Evolutionary conservation across 148 eudicot species (phyloP).

Genomic region (Drosera capensis): DNA sequence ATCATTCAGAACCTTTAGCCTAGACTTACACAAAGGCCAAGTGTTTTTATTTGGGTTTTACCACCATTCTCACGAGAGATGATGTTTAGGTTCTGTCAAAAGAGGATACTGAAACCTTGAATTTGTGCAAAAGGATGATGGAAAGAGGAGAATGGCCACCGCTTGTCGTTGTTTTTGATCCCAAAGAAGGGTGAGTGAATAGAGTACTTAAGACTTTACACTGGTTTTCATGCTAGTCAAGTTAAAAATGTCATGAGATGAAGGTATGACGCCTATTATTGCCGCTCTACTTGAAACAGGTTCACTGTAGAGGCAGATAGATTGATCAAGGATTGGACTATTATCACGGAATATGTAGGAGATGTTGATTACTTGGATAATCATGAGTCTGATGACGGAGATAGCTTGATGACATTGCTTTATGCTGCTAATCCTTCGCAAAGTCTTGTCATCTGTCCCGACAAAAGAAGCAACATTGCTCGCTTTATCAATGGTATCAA

Average conservation of each 20-base stretch:
- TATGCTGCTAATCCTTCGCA: constrained; percentile 41
- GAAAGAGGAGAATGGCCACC: constrained; percentile 94
- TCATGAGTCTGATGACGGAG: constrained; percentile 80
- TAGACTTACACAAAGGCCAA: too few species aligned
- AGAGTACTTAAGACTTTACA: too few species aligned
- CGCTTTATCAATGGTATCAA: constrained; percentile 99
- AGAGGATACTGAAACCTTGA: constrained; percentile 51
- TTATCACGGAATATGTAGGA: constrained; percentile 90
- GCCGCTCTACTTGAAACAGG: constrained; percentile 19
- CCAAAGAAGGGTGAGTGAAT: constrained; percentile 62
- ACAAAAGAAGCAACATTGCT: constrained; percentile 83
- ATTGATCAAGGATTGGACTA: constrained; percentile 62
- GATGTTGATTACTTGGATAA: constrained; percentile 83
- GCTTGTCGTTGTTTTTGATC: constrained; percentile 83
- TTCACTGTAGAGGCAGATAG: constrained; percentile 91
- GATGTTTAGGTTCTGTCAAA: constrained; percentile 44
- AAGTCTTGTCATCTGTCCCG: constrained; percentile 89
- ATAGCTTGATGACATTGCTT: constrained; percentile 94
- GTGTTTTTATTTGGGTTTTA: too few species aligned
- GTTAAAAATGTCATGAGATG: not conserved
- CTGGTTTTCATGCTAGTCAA: too few species aligned
- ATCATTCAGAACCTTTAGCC: too few species aligned
- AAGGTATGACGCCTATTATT: constrained; percentile 1
- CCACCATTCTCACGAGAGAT: not conserved
- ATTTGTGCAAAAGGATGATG: constrained; percentile 75